These are phyloP conservation scores for Aspergillus felis DNA, from an alignment of 2,329 filamentous ascomycete genomes.

Conservation along the genomic window DNA sequence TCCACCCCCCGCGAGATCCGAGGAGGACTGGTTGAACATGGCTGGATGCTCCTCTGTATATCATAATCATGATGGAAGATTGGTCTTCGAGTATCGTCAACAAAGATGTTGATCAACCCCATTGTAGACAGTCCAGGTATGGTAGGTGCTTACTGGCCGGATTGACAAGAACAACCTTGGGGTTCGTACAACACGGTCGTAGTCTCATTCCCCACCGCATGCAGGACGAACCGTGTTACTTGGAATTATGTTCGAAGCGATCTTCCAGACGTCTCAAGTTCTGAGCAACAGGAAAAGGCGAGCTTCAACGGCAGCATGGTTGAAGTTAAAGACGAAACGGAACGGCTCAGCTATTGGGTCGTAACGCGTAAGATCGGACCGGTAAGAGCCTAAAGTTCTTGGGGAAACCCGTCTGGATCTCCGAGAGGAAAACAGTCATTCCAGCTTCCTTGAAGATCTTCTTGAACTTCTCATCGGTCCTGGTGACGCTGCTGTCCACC, in stretches of 20 bases:
- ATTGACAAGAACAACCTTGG: too few species aligned
- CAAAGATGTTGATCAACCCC: neutral
- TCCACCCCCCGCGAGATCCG: too few species aligned
- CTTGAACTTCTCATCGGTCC: slow-evolving; percentile 69
- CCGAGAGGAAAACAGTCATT: slow-evolving; percentile 63
- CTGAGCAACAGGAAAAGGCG: neutral
- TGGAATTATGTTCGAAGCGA: neutral
- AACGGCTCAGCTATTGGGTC: slow-evolving; percentile 39
- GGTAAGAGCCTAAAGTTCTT: slow-evolving; percentile 61
- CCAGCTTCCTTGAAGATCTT: slow-evolving; percentile 66
- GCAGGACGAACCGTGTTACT: neutral
- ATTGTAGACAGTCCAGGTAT: neutral
- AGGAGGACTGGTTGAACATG: neutral
- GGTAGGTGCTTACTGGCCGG: neutral
- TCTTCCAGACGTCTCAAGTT: neutral
- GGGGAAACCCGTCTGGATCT: slow-evolving; percentile 70
- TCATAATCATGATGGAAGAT: neutral
- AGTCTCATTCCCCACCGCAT: neutral
- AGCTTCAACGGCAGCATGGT: neutral
- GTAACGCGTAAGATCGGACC: slow-evolving; percentile 74
- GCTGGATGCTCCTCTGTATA: neutral
- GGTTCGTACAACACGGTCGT: neutral
- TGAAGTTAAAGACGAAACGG: neutral
- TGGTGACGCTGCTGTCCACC: slow-evolving; percentile 71
- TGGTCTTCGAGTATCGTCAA: neutral